Evolutionary conservation across 176 grass and related monocot genomes (phyloP).

Genomic region (Triticum timopheevii): DNA sequence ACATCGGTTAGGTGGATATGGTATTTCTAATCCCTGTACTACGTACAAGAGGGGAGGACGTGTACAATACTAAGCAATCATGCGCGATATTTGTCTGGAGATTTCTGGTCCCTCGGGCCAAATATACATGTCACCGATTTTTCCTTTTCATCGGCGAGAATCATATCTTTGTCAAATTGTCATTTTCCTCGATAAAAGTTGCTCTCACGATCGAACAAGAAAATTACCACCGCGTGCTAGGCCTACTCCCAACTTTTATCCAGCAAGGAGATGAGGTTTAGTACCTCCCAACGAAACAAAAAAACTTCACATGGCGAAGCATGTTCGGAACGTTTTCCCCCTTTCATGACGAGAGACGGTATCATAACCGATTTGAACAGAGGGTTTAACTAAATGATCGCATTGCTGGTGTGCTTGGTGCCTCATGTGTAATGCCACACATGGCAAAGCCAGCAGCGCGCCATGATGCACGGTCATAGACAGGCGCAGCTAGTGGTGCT

Average conservation of each 20-base stretch:
- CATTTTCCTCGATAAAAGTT: constrained; percentile 24
- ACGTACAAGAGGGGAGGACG: neutral
- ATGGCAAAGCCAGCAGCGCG: constrained; percentile 22
- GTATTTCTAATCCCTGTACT: neutral
- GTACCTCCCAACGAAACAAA: neutral
- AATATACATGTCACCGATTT: constrained; percentile 1
- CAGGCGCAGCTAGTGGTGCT: constrained; percentile 14
- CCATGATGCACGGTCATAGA: neutral
- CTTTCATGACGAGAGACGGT: neutral
- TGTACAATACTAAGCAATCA: constrained; percentile 38
- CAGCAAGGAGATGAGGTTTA: no score
- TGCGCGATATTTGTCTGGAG: constrained; percentile 20
- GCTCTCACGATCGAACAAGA: neutral
- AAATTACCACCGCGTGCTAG: neutral
- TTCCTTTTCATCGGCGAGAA: no score
- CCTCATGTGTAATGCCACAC: neutral
- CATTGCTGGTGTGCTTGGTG: constrained; percentile 15
- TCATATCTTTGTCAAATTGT: constrained; percentile 5
- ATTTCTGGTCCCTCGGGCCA: constrained; percentile 31
- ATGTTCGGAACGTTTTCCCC: no score
- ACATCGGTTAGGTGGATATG: neutral
- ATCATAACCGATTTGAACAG: constrained; percentile 12
- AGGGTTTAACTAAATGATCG: neutral
- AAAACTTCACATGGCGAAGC: no score
- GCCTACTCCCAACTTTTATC: no score